Evolutionary conservation across 2,329 filamentous ascomycete genomes (phyloP).

Genomic region (Phyllosticta citriasiana): DNA sequence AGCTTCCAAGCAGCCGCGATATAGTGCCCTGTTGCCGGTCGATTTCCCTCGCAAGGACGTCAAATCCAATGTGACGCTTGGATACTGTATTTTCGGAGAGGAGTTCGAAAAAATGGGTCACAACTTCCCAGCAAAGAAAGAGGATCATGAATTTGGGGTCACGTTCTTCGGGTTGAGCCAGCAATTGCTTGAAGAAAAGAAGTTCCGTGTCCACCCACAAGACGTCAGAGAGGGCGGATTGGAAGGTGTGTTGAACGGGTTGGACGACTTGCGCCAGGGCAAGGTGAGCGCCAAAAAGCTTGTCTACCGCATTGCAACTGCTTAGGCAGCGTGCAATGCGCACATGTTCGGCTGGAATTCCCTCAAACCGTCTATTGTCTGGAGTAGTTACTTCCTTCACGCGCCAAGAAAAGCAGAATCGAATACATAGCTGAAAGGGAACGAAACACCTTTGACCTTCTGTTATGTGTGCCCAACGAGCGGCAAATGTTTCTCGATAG

Average conservation of each 20-base stretch:
- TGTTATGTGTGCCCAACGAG: too few relatives aligned
- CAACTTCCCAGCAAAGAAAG: conserved; percentile 13
- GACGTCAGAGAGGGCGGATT: conserved; percentile 20
- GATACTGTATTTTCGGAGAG: conserved; percentile 35
- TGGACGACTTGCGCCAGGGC: conserved; percentile 23
- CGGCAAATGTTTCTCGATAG: too few relatives aligned
- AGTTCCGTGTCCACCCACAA: conserved; percentile 23
- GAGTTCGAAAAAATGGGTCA: conserved; percentile 17
- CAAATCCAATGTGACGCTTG: conserved; percentile 32
- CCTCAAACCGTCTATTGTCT: too few relatives aligned
- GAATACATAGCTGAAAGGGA: too few relatives aligned
- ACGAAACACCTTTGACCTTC: too few relatives aligned
- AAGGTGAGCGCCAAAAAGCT: conserved; percentile 27
- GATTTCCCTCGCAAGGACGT: conserved; percentile 34
- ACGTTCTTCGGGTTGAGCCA: conserved; percentile 19
- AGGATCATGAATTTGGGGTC: conserved; percentile 21
- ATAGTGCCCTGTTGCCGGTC: conserved; percentile 33
- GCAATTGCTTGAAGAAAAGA: conserved; percentile 19
- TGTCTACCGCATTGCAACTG: conserved; percentile 19
- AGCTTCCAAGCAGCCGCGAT: conserved; percentile 18
- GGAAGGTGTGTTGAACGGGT: conserved; percentile 21
- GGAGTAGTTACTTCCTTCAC: too few relatives aligned
- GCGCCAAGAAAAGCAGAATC: too few relatives aligned
- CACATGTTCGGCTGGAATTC: too few relatives aligned
- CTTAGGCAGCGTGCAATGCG: neutral